Conservation (phyloP, 768 basidiomycete genomes). For the Psilocybe subaeruginosa region DNA sequence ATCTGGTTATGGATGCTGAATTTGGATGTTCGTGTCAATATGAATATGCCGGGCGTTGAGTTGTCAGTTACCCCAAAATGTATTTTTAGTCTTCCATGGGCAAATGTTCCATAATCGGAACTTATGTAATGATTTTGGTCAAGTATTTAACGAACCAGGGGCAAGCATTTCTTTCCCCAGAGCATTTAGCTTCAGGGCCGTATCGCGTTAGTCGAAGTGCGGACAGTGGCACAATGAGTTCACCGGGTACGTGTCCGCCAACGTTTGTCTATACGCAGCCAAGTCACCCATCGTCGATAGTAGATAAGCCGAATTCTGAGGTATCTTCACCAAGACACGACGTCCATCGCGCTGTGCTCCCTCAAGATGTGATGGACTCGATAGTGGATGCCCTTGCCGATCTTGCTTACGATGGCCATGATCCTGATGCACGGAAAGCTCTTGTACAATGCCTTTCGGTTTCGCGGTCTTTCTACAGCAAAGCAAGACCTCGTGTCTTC, state of each 20-base stretch:
- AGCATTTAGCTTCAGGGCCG: not conserved
- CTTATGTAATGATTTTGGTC: not conserved
- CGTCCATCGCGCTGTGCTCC: not conserved
- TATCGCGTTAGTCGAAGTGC: not conserved
- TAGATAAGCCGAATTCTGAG: not conserved
- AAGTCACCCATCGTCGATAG: not conserved
- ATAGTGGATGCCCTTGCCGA: slow-evolving; percentile 1
- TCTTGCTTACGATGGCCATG: not conserved
- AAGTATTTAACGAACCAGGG: not conserved
- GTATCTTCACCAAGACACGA: not conserved
- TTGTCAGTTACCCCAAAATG: not conserved
- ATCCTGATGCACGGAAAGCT: not conserved
- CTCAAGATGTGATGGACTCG: slow-evolving; percentile 4
- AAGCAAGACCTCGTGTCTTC: slow-evolving; percentile 1
- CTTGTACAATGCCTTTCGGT: slow-evolving; percentile 2
- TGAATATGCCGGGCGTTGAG: not conserved
- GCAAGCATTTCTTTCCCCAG: not conserved
- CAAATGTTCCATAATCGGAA: not conserved
- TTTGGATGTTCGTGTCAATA: slow-evolving; percentile 7
- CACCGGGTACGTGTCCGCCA: not conserved
- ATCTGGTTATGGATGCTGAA: slow-evolving; percentile 12
- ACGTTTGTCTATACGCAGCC: not conserved
- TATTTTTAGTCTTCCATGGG: not conserved
- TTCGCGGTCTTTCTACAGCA: not conserved
- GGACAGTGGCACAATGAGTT: not conserved